phyloP scores from a whole-genome alignment of 164 flowering plant species.

The Aristolochia contorta region DNA sequence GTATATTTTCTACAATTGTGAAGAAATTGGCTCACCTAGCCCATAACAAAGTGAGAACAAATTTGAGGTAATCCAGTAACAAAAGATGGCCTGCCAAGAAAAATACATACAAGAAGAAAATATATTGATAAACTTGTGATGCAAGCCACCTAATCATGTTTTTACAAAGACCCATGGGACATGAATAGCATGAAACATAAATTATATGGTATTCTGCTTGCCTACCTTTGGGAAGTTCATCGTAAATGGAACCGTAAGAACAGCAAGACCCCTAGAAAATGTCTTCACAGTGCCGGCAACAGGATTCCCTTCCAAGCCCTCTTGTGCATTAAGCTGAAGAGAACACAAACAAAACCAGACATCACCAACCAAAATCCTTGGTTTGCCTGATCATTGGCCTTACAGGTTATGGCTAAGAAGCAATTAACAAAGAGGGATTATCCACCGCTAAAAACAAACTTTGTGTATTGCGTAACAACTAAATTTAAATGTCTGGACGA shows the following conservation, averaged over 20 bases:
- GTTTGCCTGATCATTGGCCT: neutral
- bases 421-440: too few relatives aligned
- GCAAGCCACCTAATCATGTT: too few relatives aligned
- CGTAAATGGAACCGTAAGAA: slow-evolving; percentile 64
- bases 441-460: too few relatives aligned
- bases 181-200: too few relatives aligned
- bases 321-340: slow-evolving; percentile 68
- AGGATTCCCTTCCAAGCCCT: slow-evolving; percentile 94
- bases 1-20: neutral
- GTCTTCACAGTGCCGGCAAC: slow-evolving; percentile 66
- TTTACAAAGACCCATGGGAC: too few relatives aligned
- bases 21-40: slow-evolving; percentile 29
- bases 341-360: neutral
- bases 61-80: slow-evolving; percentile 67
- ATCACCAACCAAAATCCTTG: neutral
- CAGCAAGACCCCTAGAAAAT: slow-evolving; percentile 56
- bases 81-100: slow-evolving; percentile 56
- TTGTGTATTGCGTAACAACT: too few relatives aligned
- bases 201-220: too few relatives aligned
- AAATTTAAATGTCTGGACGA: too few relatives aligned
- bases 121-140: too few relatives aligned
- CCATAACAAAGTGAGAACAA: slow-evolving; percentile 51
- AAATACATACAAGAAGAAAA: neutral
- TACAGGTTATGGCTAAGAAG: too few relatives aligned
- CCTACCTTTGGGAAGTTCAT: slow-evolving; percentile 69